Evolutionary conservation across 106 monocot genomes (phyloP), one percentile per base, ranked within the genome.

Genomic region (Chionographis japonica): DNA sequence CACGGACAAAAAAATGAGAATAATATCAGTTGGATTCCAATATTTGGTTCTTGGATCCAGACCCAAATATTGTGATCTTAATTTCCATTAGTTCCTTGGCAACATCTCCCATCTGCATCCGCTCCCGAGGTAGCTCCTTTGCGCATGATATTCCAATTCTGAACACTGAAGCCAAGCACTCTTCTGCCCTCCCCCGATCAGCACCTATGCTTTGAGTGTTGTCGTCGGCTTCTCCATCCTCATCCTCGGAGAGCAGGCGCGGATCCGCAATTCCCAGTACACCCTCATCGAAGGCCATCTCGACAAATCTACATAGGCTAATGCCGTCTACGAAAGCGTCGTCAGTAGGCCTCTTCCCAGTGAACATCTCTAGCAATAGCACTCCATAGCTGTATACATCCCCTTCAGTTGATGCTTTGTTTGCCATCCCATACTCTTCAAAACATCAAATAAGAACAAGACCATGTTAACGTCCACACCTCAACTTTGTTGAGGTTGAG

Each of bases 371-470:
- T 16, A 70, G 70, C 46, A 70, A 46, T 6, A 70, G 27, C 10
- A 70, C 43, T 36, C 70, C 70, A n/a, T 27, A 60, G 35, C 60
- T 70, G 43, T 70, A 70, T 41, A 60, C 59, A 37, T 70, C 70
- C 10, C 59, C 42, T 6, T 43, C n/a, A 13, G 59, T 60, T 3
- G 70, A 70, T 8, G 17, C 49, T 2, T 36, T 35, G 18, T 13
- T 17, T 8, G 20, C 35, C 37, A 67, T 64, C 18, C 49, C 64
- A 17, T 64, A 64, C 18, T 64, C 64, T 64, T 17, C 64, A 50
- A 64, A 6, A 19, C 2, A 27, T 8, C 4, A 19, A 8, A 19
- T 0, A 27, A 27, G 8, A 19, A 19, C 15, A 3, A 10, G 43
- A 27, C 27, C 27, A 27, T 27, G 27, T 27, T 27, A 27, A 27